Evolutionary conservation across 2,329 filamentous ascomycete species (phyloP), one percentile per base, ranked within the genome.

Genomic region (Calcarisporium arbuscula): DNA sequence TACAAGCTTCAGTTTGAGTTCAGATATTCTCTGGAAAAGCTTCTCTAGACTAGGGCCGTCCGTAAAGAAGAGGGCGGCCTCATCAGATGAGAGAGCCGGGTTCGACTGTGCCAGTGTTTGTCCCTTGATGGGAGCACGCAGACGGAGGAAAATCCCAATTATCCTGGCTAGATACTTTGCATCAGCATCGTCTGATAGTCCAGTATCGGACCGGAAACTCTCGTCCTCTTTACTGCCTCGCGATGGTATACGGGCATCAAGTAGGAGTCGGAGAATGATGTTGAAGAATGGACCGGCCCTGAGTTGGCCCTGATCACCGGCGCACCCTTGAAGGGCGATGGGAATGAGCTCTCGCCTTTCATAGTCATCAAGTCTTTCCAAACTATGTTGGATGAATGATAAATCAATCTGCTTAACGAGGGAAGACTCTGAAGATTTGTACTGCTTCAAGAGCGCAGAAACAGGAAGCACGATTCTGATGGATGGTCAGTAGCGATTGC

Each of bases 341-440:
- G 86, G 80, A n/a, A 95, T 60, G 5, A 95, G 64, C 9, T 80
- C 76, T 22, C 82, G 72, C 46, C 86, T 76, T 27, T 90, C 82
- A 34, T 69, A 51, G 10, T 64, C 57, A 20, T 65, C 57, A 16
- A 74, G 54, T 4, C 72, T 66, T 27, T 64, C 57, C 19, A 77
- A 51, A 27, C 90, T 92, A 53, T 94, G 86, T 51, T 94, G 85
- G 23, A 95, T 83, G 54, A 94, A 95, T 14, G 84, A 71, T 26
- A 96, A 66, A 59, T 96, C 89, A 48, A 95, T 84, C 54, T 94
- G 85, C 43, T 86, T 82, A 44, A 98, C 77, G 23, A 95, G 69
- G 1, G 80, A 67, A 10, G 80, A 82, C 25, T 78, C 69, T 23
- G 77, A 77, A 16, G 85, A 52, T 58, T 94, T 94, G 69, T 94